These are phyloP conservation scores for Raphanus sativus DNA, from an alignment of 345 rosid genomes.

Conservation along the genomic window DNA sequence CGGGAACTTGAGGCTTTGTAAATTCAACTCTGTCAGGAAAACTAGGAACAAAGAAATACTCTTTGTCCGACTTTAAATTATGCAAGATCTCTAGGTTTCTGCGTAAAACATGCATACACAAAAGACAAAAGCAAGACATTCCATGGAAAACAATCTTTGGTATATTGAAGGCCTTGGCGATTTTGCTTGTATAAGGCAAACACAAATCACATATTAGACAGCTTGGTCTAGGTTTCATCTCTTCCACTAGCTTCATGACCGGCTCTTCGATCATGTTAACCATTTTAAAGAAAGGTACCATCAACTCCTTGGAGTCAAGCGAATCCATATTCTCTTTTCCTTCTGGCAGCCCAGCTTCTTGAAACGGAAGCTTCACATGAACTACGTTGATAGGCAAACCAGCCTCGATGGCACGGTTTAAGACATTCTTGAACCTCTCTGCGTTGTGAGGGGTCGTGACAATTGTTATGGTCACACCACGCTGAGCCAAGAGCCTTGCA, in stretches of 20 bases:
- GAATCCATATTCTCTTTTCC: constrained; percentile 39
- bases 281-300: constrained; percentile 8
- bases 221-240: constrained; percentile 40
- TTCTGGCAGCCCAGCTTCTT: constrained; percentile 37
- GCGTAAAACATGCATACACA: constrained; percentile 14
- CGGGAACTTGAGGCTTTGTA: constrained; percentile 16
- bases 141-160: constrained; percentile 57
- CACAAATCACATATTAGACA: constrained; percentile 56
- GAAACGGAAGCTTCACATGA: constrained; percentile 30
- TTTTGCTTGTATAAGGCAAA: constrained; percentile 39
- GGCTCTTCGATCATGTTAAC: constrained; percentile 26
- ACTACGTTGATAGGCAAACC: constrained; percentile 23
- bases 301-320: constrained; percentile 7
- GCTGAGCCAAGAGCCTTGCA: constrained; percentile 44
- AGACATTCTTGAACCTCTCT: constrained; percentile 12
- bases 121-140: constrained; percentile 33
- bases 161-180: constrained; percentile 40
- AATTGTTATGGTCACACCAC: constrained; percentile 33
- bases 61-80: constrained; percentile 1
- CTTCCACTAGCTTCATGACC: constrained; percentile 33
- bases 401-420: constrained; percentile 25
- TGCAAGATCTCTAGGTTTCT: constrained; percentile 18
- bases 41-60: constrained; percentile 28
- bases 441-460: constrained; percentile 50
- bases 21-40: constrained; percentile 44